phyloP scores from a whole-genome alignment of 371 early-diverging fungal genomes.

The Mortierella polycephala region DNA sequence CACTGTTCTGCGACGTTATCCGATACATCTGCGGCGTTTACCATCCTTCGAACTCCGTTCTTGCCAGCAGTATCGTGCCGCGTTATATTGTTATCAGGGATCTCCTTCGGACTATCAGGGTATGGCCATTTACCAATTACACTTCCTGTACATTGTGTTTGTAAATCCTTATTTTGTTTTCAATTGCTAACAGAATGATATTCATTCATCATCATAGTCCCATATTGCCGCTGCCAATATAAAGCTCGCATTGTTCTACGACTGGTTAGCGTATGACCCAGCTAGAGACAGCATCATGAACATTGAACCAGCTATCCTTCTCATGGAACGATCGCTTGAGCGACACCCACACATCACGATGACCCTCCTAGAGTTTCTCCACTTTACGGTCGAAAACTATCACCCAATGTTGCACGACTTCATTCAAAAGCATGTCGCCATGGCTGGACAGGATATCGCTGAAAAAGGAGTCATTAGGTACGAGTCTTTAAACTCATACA shows the following conservation, averaged over 20 bases:
- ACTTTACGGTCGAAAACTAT: slow-evolving; percentile 67
- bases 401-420: slow-evolving; percentile 62
- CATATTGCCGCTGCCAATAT: slow-evolving; percentile 71
- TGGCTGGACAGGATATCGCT: slow-evolving; percentile 68
- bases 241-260: slow-evolving; percentile 78
- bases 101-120: slow-evolving; percentile 70
- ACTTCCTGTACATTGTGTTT: not conserved
- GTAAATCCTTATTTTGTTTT: no score
- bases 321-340: slow-evolving; percentile 78
- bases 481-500: not conserved
- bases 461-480: slow-evolving; percentile 75
- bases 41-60: slow-evolving; percentile 81
- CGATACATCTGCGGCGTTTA: slow-evolving; percentile 81
- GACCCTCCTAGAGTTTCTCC: slow-evolving; percentile 73
- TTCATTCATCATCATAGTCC: slow-evolving; percentile 36
- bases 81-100: slow-evolving; percentile 79
- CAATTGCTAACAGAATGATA: no score
- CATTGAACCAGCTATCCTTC: slow-evolving; percentile 79
- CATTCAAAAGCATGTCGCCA: slow-evolving; percentile 62
- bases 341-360: slow-evolving; percentile 73
- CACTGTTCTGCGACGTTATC: slow-evolving; percentile 76
- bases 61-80: slow-evolving; percentile 80
- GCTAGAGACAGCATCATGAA: slow-evolving; percentile 80
- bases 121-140: slow-evolving; percentile 14
- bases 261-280: slow-evolving; percentile 83